Evolutionary conservation across 805 yeast species (phyloP).

Genomic region (Debaryomyces tyrocola): DNA sequence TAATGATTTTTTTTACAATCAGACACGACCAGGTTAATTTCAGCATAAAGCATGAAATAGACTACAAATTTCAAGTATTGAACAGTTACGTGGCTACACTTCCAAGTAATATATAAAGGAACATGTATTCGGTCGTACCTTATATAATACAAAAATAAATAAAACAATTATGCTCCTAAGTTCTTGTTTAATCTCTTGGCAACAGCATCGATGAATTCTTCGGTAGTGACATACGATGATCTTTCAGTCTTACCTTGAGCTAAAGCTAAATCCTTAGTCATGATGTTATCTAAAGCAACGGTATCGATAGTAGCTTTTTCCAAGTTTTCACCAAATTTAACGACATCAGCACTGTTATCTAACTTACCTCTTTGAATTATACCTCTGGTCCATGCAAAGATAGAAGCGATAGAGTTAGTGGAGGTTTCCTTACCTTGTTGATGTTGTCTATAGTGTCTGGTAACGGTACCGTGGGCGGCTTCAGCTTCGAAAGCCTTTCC

Average conservation of each 20-base stretch:
- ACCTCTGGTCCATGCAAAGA: slow-evolving; percentile 97
- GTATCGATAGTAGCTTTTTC: slow-evolving; percentile 87
- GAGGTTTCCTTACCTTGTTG: slow-evolving; percentile 97
- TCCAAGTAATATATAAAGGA: too few relatives aligned
- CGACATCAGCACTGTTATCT: slow-evolving; percentile 84
- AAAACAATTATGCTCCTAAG: slow-evolving; percentile 13
- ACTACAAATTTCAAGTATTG: too few relatives aligned
- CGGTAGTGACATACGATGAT: slow-evolving; percentile 81
- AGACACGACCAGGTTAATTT: background rate
- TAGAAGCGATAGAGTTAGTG: slow-evolving; percentile 95
- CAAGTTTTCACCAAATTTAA: slow-evolving; percentile 70
- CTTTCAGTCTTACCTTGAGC: slow-evolving; percentile 86
- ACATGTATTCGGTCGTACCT: too few relatives aligned
- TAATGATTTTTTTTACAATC: background rate
- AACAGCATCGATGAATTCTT: slow-evolving; percentile 85
- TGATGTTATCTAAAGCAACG: slow-evolving; percentile 77
- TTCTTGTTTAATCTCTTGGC: slow-evolving; percentile 56
- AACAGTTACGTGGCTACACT: too few relatives aligned
- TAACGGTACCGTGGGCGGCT: slow-evolving; percentile 99
- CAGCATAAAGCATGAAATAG: too few relatives aligned
- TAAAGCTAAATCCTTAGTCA: slow-evolving; percentile 96
- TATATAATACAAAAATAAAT: too few relatives aligned
- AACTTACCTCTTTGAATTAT: slow-evolving; percentile 87
- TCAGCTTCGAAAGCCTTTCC: slow-evolving; percentile 94
- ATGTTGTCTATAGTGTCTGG: slow-evolving; percentile 94